Evolutionary conservation across 2,329 filamentous ascomycete genomes (phyloP).

Genomic region (Tympanopsis confertula): DNA sequence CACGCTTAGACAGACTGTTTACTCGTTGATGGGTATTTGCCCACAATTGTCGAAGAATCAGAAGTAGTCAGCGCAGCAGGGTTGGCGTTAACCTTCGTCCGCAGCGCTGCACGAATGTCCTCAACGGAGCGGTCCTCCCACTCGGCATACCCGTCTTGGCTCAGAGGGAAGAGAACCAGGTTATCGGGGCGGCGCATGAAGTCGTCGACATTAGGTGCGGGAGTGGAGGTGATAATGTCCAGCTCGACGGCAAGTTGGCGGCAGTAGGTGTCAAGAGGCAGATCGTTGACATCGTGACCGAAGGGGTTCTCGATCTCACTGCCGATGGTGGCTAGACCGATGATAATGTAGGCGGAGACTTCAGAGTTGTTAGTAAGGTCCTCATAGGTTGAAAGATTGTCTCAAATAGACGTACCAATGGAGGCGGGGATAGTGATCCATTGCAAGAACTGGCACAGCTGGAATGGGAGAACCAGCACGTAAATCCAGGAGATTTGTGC

Average conservation of each 20-base stretch:
- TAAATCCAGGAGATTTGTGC: slow-evolving; percentile 61
- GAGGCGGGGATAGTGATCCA: slow-evolving; percentile 57
- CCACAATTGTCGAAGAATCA: no score
- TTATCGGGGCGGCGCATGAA: slow-evolving; percentile 30
- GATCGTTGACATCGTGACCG: slow-evolving; percentile 57
- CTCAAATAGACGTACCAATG: slow-evolving; percentile 16
- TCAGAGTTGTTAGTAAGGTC: neutral
- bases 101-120: slow-evolving; percentile 30
- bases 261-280: slow-evolving; percentile 55
- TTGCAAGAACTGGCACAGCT: slow-evolving; percentile 38
- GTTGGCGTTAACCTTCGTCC: slow-evolving; percentile 15
- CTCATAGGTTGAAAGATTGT: neutral
- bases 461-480: slow-evolving; percentile 53
- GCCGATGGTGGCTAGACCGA: slow-evolving; percentile 55
- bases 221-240: slow-evolving; percentile 46
- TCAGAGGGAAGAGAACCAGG: slow-evolving; percentile 26
- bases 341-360: slow-evolving; percentile 51
- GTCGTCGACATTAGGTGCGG: slow-evolving; percentile 34
- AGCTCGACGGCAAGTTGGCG: slow-evolving; percentile 52
- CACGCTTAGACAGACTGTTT: no score
- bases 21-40: no score
- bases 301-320: slow-evolving; percentile 63
- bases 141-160: slow-evolving; percentile 28
- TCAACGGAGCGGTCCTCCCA: slow-evolving; percentile 34
- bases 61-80: no score